Conservation (phyloP, 164 flowering plant species). For the Sedum album region DNA sequence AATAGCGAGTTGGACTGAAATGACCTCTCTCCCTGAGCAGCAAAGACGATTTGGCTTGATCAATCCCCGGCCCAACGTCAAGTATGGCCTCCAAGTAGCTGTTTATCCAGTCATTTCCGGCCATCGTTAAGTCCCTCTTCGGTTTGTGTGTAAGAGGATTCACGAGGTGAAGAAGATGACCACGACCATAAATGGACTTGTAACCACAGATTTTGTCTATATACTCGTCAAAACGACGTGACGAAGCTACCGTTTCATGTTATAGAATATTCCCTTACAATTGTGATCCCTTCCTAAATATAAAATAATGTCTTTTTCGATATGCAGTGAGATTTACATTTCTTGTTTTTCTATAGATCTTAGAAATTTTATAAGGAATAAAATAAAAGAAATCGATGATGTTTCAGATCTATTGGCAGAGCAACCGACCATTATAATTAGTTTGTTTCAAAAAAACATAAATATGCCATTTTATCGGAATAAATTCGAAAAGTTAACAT, state of each 20-base stretch:
- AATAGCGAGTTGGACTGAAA: slow-evolving; percentile 92
- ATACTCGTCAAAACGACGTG: neutral
- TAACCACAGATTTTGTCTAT: neutral
- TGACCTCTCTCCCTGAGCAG: slow-evolving; percentile 85
- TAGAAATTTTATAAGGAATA: no score
- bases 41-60: slow-evolving; percentile 53
- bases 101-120: slow-evolving; percentile 98
- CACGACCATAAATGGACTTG: neutral
- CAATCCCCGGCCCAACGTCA: slow-evolving; percentile 74
- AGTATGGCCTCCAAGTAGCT: slow-evolving; percentile 96
- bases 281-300: no score
- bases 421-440: no score
- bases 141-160: neutral
- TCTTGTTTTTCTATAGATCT: no score
- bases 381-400: no score
- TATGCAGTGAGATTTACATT: no score
- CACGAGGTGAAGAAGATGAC: neutral
- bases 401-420: no score
- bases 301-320: no score
- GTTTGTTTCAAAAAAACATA: no score
- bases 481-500: no score
- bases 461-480: no score
- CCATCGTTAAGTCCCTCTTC: slow-evolving; percentile 37
- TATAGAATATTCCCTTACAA: neutral
- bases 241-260: neutral